phyloP scores from a whole-genome alignment of 2,329 filamentous ascomycete genomes.

The Arthroderma sp. region DNA sequence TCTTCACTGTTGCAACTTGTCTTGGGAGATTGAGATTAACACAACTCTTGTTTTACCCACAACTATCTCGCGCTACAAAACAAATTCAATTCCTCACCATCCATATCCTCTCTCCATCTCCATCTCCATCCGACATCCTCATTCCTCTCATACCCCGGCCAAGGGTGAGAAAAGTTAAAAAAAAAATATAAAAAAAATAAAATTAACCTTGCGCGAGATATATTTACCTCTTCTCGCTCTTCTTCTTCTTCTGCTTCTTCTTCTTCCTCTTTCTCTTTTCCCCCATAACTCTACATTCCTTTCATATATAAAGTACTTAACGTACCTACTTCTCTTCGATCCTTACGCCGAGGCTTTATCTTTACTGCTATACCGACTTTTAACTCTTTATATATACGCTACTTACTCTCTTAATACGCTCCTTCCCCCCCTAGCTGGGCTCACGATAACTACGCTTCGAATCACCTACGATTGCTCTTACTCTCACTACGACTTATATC shows the following conservation, averaged over 20 bases:
- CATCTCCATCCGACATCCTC: neutral
- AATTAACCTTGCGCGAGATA: neutral
- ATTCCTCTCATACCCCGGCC: no score
- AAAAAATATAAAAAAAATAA: neutral
- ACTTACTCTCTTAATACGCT: neutral
- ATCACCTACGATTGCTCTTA: neutral
- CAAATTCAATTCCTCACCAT: neutral
- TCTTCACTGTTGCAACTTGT: neutral
- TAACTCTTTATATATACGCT: neutral
- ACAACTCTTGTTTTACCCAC: neutral
- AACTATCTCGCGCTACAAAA: neutral
- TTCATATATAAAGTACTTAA: neutral
- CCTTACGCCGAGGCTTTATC: neutral
- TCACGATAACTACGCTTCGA: neutral
- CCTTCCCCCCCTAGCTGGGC: neutral
- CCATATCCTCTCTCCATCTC: neutral
- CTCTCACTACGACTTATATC: neutral
- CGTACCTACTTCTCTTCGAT: neutral
- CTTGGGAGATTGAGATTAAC: neutral
- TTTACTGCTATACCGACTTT: neutral
- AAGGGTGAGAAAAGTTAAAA: neutral
- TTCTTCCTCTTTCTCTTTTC: slow-evolving; percentile 1
- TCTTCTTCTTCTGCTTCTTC: neutral
- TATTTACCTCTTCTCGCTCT: neutral
- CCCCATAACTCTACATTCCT: neutral